Evolutionary conservation across 2,329 filamentous ascomycete genomes (phyloP).

Genomic region (Leptodontidium sp.): DNA sequence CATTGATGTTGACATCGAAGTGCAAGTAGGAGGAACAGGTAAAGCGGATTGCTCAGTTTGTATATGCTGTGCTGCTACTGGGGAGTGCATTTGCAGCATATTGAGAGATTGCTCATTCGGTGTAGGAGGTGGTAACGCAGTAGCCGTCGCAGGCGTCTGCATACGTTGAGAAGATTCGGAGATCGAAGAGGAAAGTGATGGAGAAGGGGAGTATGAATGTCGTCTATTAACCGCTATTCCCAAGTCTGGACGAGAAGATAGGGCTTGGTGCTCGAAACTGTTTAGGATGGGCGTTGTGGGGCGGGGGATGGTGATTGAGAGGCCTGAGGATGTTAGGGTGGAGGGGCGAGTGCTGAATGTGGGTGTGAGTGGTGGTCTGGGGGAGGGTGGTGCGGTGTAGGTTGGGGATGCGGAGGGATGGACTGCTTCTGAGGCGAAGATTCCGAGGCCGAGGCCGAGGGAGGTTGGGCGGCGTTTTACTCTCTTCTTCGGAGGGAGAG

Average conservation of each 20-base stretch:
- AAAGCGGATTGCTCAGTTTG: too few species aligned
- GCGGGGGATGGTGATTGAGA: background rate
- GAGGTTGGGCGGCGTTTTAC: conserved; percentile 10
- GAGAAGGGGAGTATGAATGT: conserved; percentile 8
- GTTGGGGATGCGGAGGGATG: background rate
- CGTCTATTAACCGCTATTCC: background rate
- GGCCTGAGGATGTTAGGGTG: too few species aligned
- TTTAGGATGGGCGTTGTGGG: background rate
- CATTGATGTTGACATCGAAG: background rate
- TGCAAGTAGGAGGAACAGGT: too few species aligned
- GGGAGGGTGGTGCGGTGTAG: background rate
- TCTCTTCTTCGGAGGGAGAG: background rate
- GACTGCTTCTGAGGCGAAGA: conserved; percentile 13
- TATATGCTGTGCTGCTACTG: too few species aligned
- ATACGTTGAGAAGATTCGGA: background rate
- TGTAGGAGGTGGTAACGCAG: background rate
- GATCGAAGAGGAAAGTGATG: background rate
- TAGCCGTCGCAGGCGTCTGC: background rate
- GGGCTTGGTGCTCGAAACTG: conserved; percentile 1
- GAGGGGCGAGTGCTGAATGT: background rate
- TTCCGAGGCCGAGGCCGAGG: conserved; percentile 33
- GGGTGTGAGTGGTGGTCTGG: background rate
- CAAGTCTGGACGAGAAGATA: background rate
- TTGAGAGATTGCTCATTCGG: background rate
- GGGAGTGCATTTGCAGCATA: background rate